A percentile compares a stretch with the other conserved stretches of the same genome.
These are phyloP conservation scores for Ceriops decandra DNA, from an alignment of 345 rosid species.

Conservation along the genomic window DNA sequence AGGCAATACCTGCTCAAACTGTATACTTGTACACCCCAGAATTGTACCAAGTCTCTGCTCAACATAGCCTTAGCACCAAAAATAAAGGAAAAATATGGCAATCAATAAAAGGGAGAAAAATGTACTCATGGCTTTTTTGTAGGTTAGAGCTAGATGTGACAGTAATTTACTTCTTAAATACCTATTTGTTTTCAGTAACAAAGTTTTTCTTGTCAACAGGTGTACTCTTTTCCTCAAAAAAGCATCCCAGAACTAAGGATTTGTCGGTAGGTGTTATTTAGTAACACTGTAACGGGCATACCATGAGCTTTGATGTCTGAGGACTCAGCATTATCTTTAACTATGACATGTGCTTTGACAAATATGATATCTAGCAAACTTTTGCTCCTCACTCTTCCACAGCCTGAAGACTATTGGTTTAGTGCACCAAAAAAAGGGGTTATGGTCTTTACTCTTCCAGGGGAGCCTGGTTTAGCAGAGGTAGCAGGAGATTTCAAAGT, in stretches of 20 bases:
- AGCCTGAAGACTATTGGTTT: constrained; percentile 97
- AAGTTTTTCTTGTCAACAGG: constrained; percentile 33
- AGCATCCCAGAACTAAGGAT: constrained; percentile 73
- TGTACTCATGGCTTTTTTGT: background rate
- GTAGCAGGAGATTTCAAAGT: constrained; percentile 80
- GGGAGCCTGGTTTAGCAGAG: constrained; percentile 88
- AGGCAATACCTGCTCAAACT: too few relatives aligned
- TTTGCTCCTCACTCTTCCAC: constrained; percentile 12
- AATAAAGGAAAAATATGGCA: too few relatives aligned
- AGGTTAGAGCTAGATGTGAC: background rate
- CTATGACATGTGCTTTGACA: background rate
- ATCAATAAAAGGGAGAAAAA: background rate
- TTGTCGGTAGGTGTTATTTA: constrained; percentile 45
- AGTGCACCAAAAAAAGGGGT: constrained; percentile 86
- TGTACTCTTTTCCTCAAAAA: constrained; percentile 74
- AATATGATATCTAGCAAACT: background rate
- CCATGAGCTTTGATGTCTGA: background rate
- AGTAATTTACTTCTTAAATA: background rate
- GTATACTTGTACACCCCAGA: too few relatives aligned
- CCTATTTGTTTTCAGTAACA: background rate
- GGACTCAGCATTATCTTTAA: background rate
- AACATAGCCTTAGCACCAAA: too few relatives aligned
- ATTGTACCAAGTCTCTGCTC: too few relatives aligned
- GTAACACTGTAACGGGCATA: background rate
- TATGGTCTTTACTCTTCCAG: constrained; percentile 85